Evolutionary conservation across 1,284 basidiomycete genomes (phyloP).

Genomic region (Ceratobasidium sp.): DNA sequence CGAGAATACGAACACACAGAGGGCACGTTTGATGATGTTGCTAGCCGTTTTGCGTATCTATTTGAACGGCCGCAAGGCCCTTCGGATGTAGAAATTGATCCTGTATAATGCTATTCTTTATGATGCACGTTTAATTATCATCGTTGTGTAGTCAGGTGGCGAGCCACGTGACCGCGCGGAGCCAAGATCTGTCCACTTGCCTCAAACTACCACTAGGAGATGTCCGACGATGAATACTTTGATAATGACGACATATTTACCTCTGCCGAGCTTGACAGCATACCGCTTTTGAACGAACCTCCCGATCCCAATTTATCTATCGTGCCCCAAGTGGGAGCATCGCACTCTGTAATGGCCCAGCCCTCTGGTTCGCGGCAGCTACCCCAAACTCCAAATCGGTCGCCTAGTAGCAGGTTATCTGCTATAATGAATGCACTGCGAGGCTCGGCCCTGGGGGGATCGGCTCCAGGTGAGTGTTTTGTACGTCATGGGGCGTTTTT

Average conservation of each 20-base stretch:
- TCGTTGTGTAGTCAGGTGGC: neutral
- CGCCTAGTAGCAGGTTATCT: conserved; percentile 15
- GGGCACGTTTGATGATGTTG: conserved; percentile 30
- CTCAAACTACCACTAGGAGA: conserved; percentile 14
- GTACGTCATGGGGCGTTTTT: neutral
- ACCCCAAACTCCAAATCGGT: neutral
- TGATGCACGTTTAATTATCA: neutral
- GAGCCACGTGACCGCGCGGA: conserved; percentile 34
- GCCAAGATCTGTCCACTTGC: neutral
- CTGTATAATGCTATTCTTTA: neutral
- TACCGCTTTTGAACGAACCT: conserved; percentile 26
- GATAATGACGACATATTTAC: conserved; percentile 36
- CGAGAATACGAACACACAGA: conserved; percentile 31
- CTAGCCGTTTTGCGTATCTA: conserved; percentile 14
- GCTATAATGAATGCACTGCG: conserved; percentile 41
- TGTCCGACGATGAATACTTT: conserved; percentile 44
- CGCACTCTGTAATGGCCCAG: neutral
- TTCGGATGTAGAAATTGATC: neutral
- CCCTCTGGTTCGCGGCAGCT: neutral
- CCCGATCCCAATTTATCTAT: neutral
- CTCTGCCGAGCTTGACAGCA: conserved; percentile 20
- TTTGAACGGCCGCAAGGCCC: conserved; percentile 14
- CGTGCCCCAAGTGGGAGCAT: neutral
- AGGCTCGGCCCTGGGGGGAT: neutral
- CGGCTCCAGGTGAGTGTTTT: neutral